Conservation (phyloP, 2,329 filamentous ascomycete genomes). For the Biscogniauxia mediterranea region DNA sequence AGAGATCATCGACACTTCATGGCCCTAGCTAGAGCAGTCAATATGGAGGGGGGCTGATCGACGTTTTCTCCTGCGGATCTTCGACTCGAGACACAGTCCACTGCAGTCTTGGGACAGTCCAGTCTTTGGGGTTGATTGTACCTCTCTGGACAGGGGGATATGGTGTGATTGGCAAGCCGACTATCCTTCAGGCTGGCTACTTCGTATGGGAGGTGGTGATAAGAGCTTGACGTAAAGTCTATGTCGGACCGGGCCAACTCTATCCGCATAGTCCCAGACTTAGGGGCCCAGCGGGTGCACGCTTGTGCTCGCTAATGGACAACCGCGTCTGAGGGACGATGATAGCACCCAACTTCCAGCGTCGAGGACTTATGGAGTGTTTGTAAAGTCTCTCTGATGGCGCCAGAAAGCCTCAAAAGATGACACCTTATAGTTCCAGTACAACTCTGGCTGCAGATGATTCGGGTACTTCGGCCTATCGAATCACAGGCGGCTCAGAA, state of each 20-base stretch:
- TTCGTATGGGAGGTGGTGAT: constrained; percentile 2
- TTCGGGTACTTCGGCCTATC: constrained; percentile 28
- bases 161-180: constrained; percentile 19
- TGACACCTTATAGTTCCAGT: constrained; percentile 11
- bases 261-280: constrained; percentile 11
- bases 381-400: constrained; percentile 5
- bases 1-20: constrained; percentile 18
- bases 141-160: constrained; percentile 16
- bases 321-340: constrained; percentile 8
- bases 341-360: constrained; percentile 5
- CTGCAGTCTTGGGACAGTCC: too few relatives aligned
- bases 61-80: constrained; percentile 24
- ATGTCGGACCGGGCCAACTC: constrained; percentile 18
- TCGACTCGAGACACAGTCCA: constrained; percentile 19
- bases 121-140: constrained; percentile 18
- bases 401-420: constrained; percentile 7
- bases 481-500: constrained; percentile 13
- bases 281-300: constrained; percentile 1
- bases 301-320: constrained; percentile 7
- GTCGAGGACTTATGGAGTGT: background rate
- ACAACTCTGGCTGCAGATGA: constrained; percentile 23
- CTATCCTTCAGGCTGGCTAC: background rate
- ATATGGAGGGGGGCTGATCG: constrained; percentile 24
- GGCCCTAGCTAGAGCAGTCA: constrained; percentile 12
- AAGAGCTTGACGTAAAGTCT: constrained; percentile 19